Evolutionary conservation across 768 basidiomycete genomes (phyloP).

Genomic region (Xerocomus spinulosus): DNA sequence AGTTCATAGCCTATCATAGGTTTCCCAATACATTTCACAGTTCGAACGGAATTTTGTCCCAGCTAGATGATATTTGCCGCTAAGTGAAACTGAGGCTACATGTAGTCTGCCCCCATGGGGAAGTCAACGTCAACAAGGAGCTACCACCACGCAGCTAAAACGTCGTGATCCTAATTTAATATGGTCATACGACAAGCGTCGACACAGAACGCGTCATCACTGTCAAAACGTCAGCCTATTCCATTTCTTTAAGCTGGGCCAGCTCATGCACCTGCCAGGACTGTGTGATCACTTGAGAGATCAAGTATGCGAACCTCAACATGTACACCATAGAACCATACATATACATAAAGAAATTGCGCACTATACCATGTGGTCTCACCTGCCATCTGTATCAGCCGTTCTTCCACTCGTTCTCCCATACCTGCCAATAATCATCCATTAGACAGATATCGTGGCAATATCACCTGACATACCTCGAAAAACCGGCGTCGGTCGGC

Average conservation of each 20-base stretch:
- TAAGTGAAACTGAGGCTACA: no score
- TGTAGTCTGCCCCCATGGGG: no score
- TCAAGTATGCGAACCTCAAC: not conserved
- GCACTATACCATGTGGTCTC: not conserved
- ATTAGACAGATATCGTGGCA: constrained; percentile 1
- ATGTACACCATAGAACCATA: not conserved
- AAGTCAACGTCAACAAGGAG: no score
- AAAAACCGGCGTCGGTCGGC: constrained; percentile 62
- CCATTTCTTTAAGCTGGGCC: no score
- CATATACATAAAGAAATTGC: not conserved
- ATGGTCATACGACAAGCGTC: no score
- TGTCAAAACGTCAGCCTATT: no score
- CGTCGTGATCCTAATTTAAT: no score
- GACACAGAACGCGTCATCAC: no score
- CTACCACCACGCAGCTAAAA: no score
- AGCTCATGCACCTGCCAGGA: no score
- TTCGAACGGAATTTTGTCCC: no score
- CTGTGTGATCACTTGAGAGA: no score
- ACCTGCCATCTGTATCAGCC: not conserved
- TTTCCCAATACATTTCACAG: not conserved
- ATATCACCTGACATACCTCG: constrained; percentile 38
- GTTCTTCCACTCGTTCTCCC: constrained; percentile 19
- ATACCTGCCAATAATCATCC: constrained; percentile 14
- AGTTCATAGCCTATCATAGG: not conserved
- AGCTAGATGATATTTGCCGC: not conserved